Evolutionary conservation across 225 moss, liverwort and hornwort species (phyloP).

Genomic region (Polytrichum formosum): DNA sequence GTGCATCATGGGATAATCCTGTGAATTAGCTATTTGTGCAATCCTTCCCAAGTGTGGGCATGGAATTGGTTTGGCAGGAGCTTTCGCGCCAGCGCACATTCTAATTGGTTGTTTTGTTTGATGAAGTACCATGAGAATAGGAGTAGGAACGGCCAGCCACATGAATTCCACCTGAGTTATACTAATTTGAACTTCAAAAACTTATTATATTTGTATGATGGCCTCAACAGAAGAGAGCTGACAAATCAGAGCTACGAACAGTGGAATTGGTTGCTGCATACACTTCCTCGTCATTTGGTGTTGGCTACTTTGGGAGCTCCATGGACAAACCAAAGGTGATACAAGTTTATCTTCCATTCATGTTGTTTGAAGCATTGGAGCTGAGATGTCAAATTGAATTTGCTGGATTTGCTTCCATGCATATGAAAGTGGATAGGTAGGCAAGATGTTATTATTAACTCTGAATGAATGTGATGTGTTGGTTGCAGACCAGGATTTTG

Average conservation of each 20-base stretch:
- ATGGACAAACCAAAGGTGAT: slow-evolving; percentile 89
- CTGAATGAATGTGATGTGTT: slow-evolving; percentile 7
- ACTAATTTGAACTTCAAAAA: too few relatives aligned
- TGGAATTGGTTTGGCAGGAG: too few relatives aligned
- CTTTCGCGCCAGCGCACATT: too few relatives aligned
- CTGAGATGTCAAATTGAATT: neutral
- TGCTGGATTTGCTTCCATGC: neutral
- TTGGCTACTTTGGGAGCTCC: slow-evolving; percentile 81
- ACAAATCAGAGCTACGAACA: slow-evolving; percentile 29
- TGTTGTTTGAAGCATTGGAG: neutral
- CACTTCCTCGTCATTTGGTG: slow-evolving; percentile 82
- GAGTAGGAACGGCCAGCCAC: too few relatives aligned
- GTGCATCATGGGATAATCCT: too few relatives aligned
- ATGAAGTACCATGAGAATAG: too few relatives aligned
- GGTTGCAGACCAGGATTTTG: slow-evolving; percentile 69
- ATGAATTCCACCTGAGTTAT: too few relatives aligned
- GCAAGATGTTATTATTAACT: neutral
- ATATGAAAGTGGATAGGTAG: neutral
- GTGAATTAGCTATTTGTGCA: too few relatives aligned
- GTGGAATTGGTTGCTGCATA: slow-evolving; percentile 94
- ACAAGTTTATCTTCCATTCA: neutral
- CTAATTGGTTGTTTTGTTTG: too few relatives aligned
- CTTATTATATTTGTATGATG: neutral
- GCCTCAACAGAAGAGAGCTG: slow-evolving; percentile 18
- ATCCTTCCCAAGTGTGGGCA: too few relatives aligned